Percentiles rank a stretch among this genome's conserved stretches.
These are phyloP conservation scores for Alternaria triticina DNA, from an alignment of 2,329 filamentous ascomycete genomes.

Conservation along the genomic window DNA sequence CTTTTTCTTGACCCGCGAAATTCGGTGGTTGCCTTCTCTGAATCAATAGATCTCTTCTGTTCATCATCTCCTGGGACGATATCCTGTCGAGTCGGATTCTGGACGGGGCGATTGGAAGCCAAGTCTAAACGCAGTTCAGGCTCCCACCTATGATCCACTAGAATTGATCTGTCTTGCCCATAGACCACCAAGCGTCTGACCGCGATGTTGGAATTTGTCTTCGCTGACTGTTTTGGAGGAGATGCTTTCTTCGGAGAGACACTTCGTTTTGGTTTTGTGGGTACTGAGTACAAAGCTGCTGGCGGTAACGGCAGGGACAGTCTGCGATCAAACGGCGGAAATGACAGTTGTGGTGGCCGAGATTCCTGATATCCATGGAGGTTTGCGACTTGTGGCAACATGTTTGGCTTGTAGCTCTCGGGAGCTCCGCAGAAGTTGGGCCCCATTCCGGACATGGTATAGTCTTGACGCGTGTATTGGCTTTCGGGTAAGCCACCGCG, in stretches of 20 bases:
- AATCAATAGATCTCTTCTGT: neutral
- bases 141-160: slow-evolving; percentile 31
- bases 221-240: neutral
- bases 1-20: neutral
- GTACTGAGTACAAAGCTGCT: slow-evolving; percentile 26
- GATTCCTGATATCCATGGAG: neutral
- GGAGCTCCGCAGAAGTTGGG: neutral
- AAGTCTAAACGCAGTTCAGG: slow-evolving; percentile 11
- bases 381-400: neutral
- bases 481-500: neutral
- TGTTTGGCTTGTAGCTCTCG: neutral
- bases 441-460: neutral
- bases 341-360: neutral
- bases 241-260: slow-evolving; percentile 4
- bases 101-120: neutral
- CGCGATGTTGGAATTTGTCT: neutral
- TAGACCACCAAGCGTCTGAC: slow-evolving; percentile 27
- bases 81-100: neutral
- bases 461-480: slow-evolving; percentile 1
- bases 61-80: neutral
- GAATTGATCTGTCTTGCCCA: slow-evolving; percentile 10
- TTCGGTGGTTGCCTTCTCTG: neutral
- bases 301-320: slow-evolving; percentile 20
- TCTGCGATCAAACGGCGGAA: neutral
- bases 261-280: slow-evolving; percentile 18